Base-by-base conservation (phyloP, 2,329 filamentous ascomycete genomes). In the Mariannaea elegans region DNA sequence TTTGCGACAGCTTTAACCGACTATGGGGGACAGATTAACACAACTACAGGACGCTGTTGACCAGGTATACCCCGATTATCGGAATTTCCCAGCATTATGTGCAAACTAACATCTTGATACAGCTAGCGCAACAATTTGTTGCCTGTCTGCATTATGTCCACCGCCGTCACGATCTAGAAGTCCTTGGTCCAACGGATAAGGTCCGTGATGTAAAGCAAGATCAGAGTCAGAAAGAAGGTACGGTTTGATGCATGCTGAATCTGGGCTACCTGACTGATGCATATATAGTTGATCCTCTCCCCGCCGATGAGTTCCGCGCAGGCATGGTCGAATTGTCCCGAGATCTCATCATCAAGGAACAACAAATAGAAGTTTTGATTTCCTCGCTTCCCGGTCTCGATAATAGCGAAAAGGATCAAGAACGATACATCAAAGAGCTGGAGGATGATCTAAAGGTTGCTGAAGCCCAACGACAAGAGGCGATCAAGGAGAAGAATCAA, bases 31-130 rank as follows among this genome's bases (percentile, higher is more conserved):
- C 73, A 83, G 90, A 63, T 83, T 96, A 58, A 94, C 92, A 1
- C 92, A 95, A 75, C 82, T 95, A 58, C 92, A 96, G 77, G 91
- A 95, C 79, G 89, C 91, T 76, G 86, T 94, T 61, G 92, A 95
- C 72, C 88, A 93, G 83, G 91, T 92, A 79, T 31, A 76, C 23
- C 3, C 6, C 27, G 10, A 7, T 47, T 27, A 27, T 13, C 10
- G 23, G 10, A 7, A 12, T 29, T 29, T 2, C 3, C 2, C 34
- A 7, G 5, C 7, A 7, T 18, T 4, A 6, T 1, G n/a, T 14
- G 1, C 8, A 12, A 19, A 4, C 60, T 71, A 16, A 71, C 24
- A 3, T 12, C 23, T 32, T 31, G 7, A n/a, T 21, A 36, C 61
- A 91, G 88, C 83, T 91, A 31, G 85, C 86, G 16, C 86, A 87